Evolutionary conservation across 352 stramenopile genomes (phyloP), one percentile per base, ranked within the genome.

Genomic region (Aphanomyces cochlioides): DNA sequence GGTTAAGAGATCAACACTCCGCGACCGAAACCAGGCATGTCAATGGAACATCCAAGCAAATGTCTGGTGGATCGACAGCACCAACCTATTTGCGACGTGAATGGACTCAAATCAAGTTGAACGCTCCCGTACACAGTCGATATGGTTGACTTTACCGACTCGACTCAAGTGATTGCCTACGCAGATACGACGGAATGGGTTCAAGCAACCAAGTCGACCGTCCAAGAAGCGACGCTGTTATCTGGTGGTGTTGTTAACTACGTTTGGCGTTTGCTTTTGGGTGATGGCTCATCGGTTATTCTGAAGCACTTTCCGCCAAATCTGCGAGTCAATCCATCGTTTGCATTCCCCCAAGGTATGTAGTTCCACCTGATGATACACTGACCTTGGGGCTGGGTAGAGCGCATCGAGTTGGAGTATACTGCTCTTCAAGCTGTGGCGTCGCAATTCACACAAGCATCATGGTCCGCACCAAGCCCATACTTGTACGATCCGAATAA

Each of bases 251-350:
- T 67, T 6, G 38, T 57, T 1, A 67, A 67, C 59, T 39, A 67
- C 47, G 59, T 67, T 12, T 67, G 59, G 59, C 59, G 59, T 15
- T 36, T 67, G 21, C 15, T 3, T 10, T 67, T 67, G 48, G 59
- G 37, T 36, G 43, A 17, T 19, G 54, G 17, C 19, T 17, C 7
- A 1, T 39, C 47, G 5, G 19, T 67, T n/a, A 39, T 67, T 37
- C 59, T 56, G 37, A 67, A 67, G 41, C 19, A 67, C 7, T 53
- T 67, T 40, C 59, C 59, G 17, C 17, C 19, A 7, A 17, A 3
- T 12, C 6, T 41, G 17, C 19, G 36, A 13, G 5, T 19, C 17
- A 61, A 61, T 36, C 19, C n/a, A 12, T 43, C 10, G 28, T 39
- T 61, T 41, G 7, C 7, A 7, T 36, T 61, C 10, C 54, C 54